Conservation (phyloP, 169 alveolate species). For the Babesia ovis region DNA sequence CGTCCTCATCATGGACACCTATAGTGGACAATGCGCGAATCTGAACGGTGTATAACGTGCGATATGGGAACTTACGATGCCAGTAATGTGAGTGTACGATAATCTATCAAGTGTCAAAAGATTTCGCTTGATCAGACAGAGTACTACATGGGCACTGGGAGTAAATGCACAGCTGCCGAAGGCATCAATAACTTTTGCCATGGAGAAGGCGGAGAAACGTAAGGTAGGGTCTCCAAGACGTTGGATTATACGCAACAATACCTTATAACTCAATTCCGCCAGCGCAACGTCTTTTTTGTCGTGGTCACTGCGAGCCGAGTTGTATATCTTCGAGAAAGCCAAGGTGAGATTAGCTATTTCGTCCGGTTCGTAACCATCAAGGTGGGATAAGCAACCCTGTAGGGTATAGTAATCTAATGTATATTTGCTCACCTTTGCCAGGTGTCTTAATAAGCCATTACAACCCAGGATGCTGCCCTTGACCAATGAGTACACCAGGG, state of each 20-base stretch:
- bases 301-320: background rate
- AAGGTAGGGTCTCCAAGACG: conserved; percentile 21
- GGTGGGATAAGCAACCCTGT: conserved; percentile 14
- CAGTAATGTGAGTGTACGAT: conserved; percentile 50
- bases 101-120: conserved; percentile 27
- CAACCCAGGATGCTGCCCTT: conserved; percentile 31
- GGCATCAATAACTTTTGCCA: conserved; percentile 51
- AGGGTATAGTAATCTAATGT: background rate
- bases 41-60: background rate
- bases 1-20: conserved; percentile 52
- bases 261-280: background rate
- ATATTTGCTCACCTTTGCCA: conserved; percentile 36
- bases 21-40: conserved; percentile 37
- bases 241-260: background rate
- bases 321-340: conserved; percentile 37
- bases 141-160: conserved; percentile 7
- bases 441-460: conserved; percentile 4
- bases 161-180: conserved; percentile 34
- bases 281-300: background rate
- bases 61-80: conserved; percentile 20
- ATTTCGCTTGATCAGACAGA: conserved; percentile 45
- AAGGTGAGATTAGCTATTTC: conserved; percentile 49
- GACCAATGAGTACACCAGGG: conserved; percentile 56
- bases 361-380: conserved; percentile 35
- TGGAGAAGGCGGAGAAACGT: conserved; percentile 34